phyloP scores from a whole-genome alignment of 768 basidiomycete species.

The Pholiota microspora region DNA sequence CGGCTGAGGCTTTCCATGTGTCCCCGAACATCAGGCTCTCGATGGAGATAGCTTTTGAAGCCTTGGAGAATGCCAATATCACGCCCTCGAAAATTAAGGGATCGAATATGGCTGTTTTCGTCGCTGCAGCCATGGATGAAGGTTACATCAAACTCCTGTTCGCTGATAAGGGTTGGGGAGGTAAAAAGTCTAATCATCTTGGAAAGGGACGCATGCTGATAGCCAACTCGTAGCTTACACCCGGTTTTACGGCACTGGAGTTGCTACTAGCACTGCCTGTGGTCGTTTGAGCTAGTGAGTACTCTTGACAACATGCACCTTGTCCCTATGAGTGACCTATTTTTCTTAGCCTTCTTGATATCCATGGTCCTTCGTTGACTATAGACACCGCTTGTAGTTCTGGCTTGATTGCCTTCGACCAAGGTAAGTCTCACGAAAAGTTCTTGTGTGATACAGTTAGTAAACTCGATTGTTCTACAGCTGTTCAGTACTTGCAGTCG shows the following conservation, averaged over 20 bases:
- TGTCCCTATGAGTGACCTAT: background rate
- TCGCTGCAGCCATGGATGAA: slow-evolving; percentile 29
- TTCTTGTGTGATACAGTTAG: background rate
- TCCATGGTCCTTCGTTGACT: slow-evolving; percentile 33
- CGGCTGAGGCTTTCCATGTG: slow-evolving; percentile 31
- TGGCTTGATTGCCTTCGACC: slow-evolving; percentile 31
- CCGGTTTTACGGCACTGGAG: slow-evolving; percentile 32
- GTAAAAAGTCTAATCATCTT: slow-evolving; percentile 15
- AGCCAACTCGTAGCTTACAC: slow-evolving; percentile 24
- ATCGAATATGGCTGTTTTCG: slow-evolving; percentile 29
- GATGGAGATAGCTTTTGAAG: slow-evolving; percentile 34
- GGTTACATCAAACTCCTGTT: slow-evolving; percentile 30
- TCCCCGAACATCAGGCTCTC: slow-evolving; percentile 29
- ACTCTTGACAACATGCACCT: background rate
- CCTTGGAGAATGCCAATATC: slow-evolving; percentile 35
- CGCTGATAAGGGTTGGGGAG: slow-evolving; percentile 28
- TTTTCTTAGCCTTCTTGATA: slow-evolving; percentile 27
- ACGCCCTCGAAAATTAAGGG: slow-evolving; percentile 31
- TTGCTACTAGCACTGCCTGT: slow-evolving; percentile 30
- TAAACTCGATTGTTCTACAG: slow-evolving; percentile 10
- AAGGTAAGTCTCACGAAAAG: slow-evolving; percentile 25
- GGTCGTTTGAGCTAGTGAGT: slow-evolving; percentile 36
- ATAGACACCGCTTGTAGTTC: slow-evolving; percentile 34
- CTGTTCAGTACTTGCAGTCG: slow-evolving; percentile 30
- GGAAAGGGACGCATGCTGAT: background rate